Conservation (phyloP, 495 filamentous ascomycete species). For the Penicillium malachiteum region DNA sequence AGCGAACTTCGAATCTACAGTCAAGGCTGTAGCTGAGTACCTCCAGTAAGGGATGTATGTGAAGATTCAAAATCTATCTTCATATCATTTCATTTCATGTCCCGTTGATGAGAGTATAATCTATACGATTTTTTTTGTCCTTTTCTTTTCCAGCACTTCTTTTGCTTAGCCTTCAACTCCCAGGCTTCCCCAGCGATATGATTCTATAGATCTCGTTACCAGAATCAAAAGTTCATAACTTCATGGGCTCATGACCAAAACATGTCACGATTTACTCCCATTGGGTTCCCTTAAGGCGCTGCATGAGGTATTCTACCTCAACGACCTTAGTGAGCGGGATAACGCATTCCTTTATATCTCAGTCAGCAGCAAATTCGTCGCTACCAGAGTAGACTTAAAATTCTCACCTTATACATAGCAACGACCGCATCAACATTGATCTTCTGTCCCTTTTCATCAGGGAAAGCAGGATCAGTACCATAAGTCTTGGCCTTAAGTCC, state of each 20-base stretch:
- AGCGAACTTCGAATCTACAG: constrained; percentile 61
- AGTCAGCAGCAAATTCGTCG: constrained; percentile 6
- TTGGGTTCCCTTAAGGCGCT: constrained; percentile 71
- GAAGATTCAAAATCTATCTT: constrained; percentile 3
- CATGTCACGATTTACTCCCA: constrained; percentile 48
- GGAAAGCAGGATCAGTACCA: constrained; percentile 80
- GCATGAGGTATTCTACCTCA: constrained; percentile 97
- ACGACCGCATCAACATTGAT: constrained; percentile 93
- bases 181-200: not conserved
- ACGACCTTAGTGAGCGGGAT: constrained; percentile 97
- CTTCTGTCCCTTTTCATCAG: constrained; percentile 59
- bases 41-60: constrained; percentile 45
- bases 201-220: constrained; percentile 11
- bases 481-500: constrained; percentile 92
- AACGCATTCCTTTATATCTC: constrained; percentile 73
- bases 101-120: constrained; percentile 28
- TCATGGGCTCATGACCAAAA: constrained; percentile 24
- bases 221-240: constrained; percentile 23
- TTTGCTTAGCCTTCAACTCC: not conserved
- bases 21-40: constrained; percentile 70
- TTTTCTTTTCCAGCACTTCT: constrained; percentile 1
- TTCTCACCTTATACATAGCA: constrained; percentile 78
- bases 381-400: not conserved
- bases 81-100: constrained; percentile 23
- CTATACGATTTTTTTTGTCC: constrained; percentile 12